Evolutionary conservation across 345 rosid genomes (phyloP), one percentile per base, ranked within the genome.

Genomic region (Gossypium stocksii): DNA sequence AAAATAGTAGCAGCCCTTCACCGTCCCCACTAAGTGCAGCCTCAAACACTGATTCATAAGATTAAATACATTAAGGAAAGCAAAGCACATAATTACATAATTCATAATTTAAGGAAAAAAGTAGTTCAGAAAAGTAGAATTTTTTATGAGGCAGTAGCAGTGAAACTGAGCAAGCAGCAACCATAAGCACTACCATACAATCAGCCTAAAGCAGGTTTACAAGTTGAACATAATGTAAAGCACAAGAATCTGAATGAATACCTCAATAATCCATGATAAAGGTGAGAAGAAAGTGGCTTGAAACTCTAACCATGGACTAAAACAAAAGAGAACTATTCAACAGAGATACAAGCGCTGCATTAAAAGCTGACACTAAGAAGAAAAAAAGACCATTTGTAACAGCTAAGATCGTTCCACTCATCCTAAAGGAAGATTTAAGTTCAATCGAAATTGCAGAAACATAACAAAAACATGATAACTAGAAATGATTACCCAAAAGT

Each of bases 401-500:
- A 60, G 64, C 64, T 27, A 60, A 60, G 15, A 27, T 25, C 12
- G 66, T 58, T 58, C 66, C 66, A 59, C 14, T 58, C 54, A 45
- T 16, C 16, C n/a, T 45, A 72, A 72, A 20, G 15, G 66, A 72
- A 58, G 8, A 23, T 56, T 48, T 20, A 72, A 44, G 67, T 72
- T 46, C 57, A 59, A 59, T 45, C 23, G 43, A 60, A 60, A 6
- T 60, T 25, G 64, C 41, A 25, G 41, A 60, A 61, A 15, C 19
- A 61, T 27, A 20, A 61, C 9, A 7, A 29, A 27, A 61, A n/a
- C 61, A 59, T 72, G 7, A 72, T 4, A 72, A 45, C 23, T 16
- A 72, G 43, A 59, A 22, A 16, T 16, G 16, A 46, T 20, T 43
- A 23, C n/a, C n/a, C 20, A 72, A 72, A 43, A 10, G 68, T 25